Base-by-base conservation (phyloP, 176 grass and related monocot species). In the Chrysopogon serrulatus region DNA sequence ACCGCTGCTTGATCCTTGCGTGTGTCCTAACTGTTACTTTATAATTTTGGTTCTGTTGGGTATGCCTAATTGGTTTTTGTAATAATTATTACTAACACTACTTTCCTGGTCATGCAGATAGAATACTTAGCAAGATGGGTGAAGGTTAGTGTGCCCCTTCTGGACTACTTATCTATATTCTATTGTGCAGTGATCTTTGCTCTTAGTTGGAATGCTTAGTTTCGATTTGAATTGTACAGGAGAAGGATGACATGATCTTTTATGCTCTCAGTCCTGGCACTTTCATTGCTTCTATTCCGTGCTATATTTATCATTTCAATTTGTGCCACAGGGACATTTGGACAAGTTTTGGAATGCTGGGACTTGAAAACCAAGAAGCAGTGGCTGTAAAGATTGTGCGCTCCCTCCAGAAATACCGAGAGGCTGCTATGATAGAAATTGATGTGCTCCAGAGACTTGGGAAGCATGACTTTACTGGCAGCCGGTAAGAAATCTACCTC, bases 341-440 rank as follows among this genome's bases (percentile, higher is more conserved):
- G 96, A 15, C 96, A 99, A 96, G 96, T 99, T 42, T 83, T 99
- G 77, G 96, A 96, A 85, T 99, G 96, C 77, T 99, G 91, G 93
- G 96, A 99, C 77, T 73, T 95, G 86, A 93, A 88, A 92, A 85
- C 77, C 88, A 93, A 92, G 96, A 99, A 89, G 54, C 89, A 78
- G 96, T 99, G 51, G 96, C 96, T 56, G 76, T 99, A 61, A 99
- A 99, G 83, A 94, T 99, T 85, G 83, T 95, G 17, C 89, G 93
- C 56, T 95, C 89, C 30, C 89, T 96, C 76, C 91, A 99, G 80
- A 99, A 99, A 79, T 99, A 99, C 77, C 89, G 96, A 32, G 96
- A 99, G 57, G 96, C 96, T 87, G 91, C 96, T 75, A 99, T 96
- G 93, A 99, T 99, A 83, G 96, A 99, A 94, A 96, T 99, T 81